Percentiles rank a stretch among this genome's conserved stretches.
phyloP scores from a whole-genome alignment of 352 stramenopile genomes.

The Phytopythium montanum region DNA sequence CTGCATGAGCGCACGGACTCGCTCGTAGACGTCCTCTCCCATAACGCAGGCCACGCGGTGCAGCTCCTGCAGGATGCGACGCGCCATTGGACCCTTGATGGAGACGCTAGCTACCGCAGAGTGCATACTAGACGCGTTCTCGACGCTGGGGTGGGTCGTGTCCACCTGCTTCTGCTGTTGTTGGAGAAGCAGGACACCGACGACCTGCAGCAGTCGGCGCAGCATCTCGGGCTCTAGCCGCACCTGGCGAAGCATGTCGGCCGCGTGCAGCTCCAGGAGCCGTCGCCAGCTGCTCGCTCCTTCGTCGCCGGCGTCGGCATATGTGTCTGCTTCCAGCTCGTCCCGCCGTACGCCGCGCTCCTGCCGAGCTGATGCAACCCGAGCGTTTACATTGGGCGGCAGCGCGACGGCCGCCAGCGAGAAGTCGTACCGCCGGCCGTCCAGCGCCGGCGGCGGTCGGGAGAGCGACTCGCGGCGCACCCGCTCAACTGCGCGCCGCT shows the following conservation, averaged over 20 bases:
- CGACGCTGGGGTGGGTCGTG: not conserved
- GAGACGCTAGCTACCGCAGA: not conserved
- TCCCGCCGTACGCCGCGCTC: not conserved
- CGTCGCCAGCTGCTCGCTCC: conserved; percentile 21
- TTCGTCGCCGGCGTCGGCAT: not conserved
- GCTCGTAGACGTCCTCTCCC: conserved; percentile 43
- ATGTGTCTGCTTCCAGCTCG: not conserved
- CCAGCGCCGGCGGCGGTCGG: not conserved
- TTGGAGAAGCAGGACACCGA: conserved; percentile 1
- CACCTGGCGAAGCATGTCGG: conserved; percentile 41
- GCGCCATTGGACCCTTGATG: not conserved
- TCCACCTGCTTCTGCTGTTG: not conserved
- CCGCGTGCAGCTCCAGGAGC: conserved; percentile 42
- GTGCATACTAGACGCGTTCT: not conserved
- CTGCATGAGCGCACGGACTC: conserved; percentile 33
- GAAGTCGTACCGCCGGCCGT: conserved; percentile 19
- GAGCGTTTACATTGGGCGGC: conserved; percentile 5
- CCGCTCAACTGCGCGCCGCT: not conserved
- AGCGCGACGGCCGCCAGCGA: conserved; percentile 7
- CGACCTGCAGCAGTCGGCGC: conserved; percentile 28
- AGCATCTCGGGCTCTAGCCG: conserved; percentile 29
- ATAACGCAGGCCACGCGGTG: conserved; percentile 26
- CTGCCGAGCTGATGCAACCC: not conserved
- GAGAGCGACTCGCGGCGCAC: not conserved
- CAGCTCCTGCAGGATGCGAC: conserved; percentile 35